phyloP scores from a whole-genome alignment of 345 rosid species.

The Citrus hindsii region DNA sequence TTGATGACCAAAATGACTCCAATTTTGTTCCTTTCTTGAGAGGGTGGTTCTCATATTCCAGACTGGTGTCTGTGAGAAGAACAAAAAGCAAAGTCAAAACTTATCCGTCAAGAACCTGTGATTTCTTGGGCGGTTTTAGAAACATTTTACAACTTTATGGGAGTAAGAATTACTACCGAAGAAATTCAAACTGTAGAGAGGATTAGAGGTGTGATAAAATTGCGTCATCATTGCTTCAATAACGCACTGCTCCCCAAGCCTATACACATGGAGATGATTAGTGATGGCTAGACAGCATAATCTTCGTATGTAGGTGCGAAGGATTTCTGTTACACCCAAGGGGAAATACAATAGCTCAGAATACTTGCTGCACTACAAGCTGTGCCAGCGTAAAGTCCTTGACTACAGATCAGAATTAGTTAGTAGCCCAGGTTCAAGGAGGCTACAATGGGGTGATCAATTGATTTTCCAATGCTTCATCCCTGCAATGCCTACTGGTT shows the following conservation, averaged over 20 bases:
- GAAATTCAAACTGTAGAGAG: constrained; percentile 15
- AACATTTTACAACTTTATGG: constrained; percentile 41
- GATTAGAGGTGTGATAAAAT: constrained; percentile 1
- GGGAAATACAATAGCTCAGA: neutral
- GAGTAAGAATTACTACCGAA: constrained; percentile 20
- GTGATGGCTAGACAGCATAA: neutral
- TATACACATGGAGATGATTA: constrained; percentile 15
- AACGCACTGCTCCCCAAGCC: constrained; percentile 13
- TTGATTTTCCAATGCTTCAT: neutral
- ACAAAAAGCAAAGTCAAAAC: constrained; percentile 11
- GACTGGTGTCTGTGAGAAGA: constrained; percentile 24
- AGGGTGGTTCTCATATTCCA: constrained; percentile 41
- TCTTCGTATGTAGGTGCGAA: neutral
- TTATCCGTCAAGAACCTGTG: constrained; percentile 21
- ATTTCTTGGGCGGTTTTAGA: constrained; percentile 31
- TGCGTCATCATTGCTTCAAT: neutral
- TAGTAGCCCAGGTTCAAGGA: neutral
- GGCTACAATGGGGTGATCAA: neutral
- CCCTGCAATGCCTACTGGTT: neutral
- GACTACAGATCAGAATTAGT: constrained; percentile 9
- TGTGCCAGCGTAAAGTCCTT: neutral
- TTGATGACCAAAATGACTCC: constrained; percentile 3
- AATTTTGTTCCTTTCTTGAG: constrained; percentile 21
- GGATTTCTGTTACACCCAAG: neutral
- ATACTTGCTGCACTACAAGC: neutral